A percentile compares a stretch with the other conserved stretches of the same genome.
phyloP scores from a whole-genome alignment of 139 green algal species.

The Limnomonas spitsbergensis region DNA sequence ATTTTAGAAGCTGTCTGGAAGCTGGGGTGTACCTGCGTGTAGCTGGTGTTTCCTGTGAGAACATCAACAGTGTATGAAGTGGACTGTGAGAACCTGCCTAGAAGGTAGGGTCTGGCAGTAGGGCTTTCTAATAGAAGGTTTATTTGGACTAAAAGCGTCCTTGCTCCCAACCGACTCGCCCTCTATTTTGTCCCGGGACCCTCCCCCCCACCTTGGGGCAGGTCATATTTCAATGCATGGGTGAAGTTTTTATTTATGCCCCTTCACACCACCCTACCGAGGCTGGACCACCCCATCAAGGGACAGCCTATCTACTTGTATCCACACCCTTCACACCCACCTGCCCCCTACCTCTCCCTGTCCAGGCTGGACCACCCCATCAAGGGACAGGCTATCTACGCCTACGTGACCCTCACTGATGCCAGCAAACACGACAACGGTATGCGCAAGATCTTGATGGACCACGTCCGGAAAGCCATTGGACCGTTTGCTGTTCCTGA shows the following conservation, averaged over 20 bases:
- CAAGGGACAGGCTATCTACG: slow-evolving; percentile 88
- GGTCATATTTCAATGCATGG: too few species aligned
- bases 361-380: slow-evolving; percentile 20
- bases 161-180: too few species aligned
- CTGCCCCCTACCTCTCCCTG: background rate
- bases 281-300: slow-evolving; percentile 25
- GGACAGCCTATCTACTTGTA: slow-evolving; percentile 84
- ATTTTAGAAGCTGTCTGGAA: too few species aligned
- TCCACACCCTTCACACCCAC: background rate
- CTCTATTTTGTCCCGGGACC: too few species aligned
- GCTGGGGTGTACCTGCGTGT: too few species aligned
- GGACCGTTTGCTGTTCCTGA: slow-evolving; percentile 92
- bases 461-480: slow-evolving; percentile 42
- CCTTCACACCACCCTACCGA: background rate
- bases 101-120: too few species aligned
- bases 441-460: slow-evolving; percentile 69
- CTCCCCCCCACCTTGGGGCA: too few species aligned
- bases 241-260: too few species aligned
- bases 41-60: too few species aligned
- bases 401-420: slow-evolving; percentile 86
- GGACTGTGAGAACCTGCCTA: background rate
- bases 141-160: too few species aligned
- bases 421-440: slow-evolving; percentile 44
- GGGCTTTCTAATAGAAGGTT: too few species aligned
- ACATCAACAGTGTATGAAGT: background rate